Evolutionary conservation across 2,329 filamentous ascomycete genomes (phyloP).

Genomic region (Aspergillus neoniger): DNA sequence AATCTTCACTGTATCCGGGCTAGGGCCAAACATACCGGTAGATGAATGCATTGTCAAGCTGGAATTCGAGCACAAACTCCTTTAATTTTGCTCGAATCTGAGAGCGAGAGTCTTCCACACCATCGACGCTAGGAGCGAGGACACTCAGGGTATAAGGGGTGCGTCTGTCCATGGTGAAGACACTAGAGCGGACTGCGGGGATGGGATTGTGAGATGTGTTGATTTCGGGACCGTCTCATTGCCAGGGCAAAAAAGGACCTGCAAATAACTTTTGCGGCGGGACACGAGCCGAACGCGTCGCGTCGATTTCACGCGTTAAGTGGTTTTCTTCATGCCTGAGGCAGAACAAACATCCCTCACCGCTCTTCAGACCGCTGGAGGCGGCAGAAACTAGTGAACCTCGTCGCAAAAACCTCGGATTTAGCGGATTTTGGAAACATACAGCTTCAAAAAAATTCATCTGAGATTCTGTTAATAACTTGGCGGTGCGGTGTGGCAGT

Average conservation of each 20-base stretch:
- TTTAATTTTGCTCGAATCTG: slow-evolving; percentile 78
- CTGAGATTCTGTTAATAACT: too few relatives aligned
- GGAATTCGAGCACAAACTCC: slow-evolving; percentile 90
- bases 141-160: slow-evolving; percentile 84
- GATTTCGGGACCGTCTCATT: slow-evolving; percentile 11
- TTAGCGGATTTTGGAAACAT: too few relatives aligned
- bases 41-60: slow-evolving; percentile 90
- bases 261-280: slow-evolving; percentile 32
- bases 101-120: slow-evolving; percentile 67
- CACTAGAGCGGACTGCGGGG: slow-evolving; percentile 18
- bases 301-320: slow-evolving; percentile 43
- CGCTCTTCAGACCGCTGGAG: too few relatives aligned
- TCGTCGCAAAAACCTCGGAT: too few relatives aligned
- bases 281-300: slow-evolving; percentile 38
- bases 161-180: slow-evolving; percentile 73
- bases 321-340: slow-evolving; percentile 32
- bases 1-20: slow-evolving; percentile 24
- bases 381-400: too few relatives aligned
- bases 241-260: slow-evolving; percentile 15
- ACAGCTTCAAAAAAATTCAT: too few relatives aligned
- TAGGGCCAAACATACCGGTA: slow-evolving; percentile 66
- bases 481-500: too few relatives aligned
- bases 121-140: slow-evolving; percentile 67
- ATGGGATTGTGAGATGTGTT: slow-evolving; percentile 16
- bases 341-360: too few relatives aligned